Evolutionary conservation across 257 asterid species (phyloP).

Genomic region (Anisodus tanguticus): DNA sequence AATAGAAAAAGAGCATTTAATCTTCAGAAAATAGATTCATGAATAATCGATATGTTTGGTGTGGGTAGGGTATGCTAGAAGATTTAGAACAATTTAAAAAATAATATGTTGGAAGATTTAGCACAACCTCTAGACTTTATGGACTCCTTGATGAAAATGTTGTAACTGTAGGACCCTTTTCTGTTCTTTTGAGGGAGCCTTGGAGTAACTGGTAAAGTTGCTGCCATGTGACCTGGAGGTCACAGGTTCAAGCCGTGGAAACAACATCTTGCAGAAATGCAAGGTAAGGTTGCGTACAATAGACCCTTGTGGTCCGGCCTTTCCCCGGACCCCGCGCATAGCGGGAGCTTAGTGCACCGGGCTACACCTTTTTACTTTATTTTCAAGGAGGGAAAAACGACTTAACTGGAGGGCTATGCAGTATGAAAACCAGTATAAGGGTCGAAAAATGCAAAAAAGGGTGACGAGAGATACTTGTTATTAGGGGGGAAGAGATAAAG

Average conservation of each 20-base stretch:
- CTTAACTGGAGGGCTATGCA: background rate
- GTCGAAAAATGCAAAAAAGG: background rate
- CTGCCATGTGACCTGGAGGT: no score
- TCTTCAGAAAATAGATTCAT: background rate
- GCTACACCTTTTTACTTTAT: background rate
- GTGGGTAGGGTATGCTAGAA: background rate
- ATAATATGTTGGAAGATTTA: background rate
- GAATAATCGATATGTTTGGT: background rate
- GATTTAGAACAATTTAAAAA: no score
- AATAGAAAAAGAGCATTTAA: background rate
- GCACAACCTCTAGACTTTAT: background rate
- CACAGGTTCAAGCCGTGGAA: no score
- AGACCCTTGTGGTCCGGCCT: no score
- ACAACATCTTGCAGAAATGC: no score
- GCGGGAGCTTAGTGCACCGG: no score
- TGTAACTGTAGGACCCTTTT: background rate
- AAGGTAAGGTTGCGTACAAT: no score
- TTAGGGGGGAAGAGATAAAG: background rate
- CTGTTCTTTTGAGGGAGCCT: background rate
- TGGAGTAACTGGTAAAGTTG: no score
- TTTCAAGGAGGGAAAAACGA: no score
- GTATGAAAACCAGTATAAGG: background rate
- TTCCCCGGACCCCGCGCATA: no score
- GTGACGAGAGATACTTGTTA: background rate
- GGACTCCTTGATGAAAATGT: background rate